Evolutionary conservation across 345 rosid species (phyloP).

Genomic region (Aquilaria sinensis): DNA sequence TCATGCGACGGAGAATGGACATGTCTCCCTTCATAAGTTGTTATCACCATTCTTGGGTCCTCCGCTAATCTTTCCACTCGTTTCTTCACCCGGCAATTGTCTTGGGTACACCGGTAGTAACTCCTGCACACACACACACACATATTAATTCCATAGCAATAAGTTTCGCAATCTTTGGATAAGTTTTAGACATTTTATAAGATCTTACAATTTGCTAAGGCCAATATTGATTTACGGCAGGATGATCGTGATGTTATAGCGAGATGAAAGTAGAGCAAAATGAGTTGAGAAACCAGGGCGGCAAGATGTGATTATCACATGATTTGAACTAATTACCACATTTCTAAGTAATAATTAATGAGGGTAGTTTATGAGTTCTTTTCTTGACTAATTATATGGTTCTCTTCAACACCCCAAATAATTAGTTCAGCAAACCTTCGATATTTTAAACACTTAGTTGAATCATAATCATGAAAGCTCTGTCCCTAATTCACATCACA

Average conservation of each 20-base stretch:
- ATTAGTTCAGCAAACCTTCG: background rate
- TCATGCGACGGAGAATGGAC: constrained; percentile 83
- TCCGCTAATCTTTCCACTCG: constrained; percentile 97
- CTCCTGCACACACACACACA: constrained; percentile 49
- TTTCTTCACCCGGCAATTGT: constrained; percentile 90
- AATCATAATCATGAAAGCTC: no score
- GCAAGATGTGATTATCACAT: no score
- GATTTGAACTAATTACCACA: no score
- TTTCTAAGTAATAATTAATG: no score
- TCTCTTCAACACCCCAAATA: background rate
- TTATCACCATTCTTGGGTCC: constrained; percentile 98
- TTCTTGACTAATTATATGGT: no score
- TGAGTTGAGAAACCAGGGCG: no score
- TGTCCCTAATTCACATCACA: background rate
- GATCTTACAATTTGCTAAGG: no score
- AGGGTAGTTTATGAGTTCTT: no score
- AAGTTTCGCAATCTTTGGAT: background rate
- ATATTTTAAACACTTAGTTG: background rate
- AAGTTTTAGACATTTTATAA: no score
- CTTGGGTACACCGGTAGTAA: constrained; percentile 94
- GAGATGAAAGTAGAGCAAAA: no score
- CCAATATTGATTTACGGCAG: no score
- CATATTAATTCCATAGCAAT: background rate
- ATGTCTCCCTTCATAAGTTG: constrained; percentile 96
- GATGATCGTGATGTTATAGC: no score